Evolutionary conservation across 192 early-diverging fungal genomes (phyloP).

Genomic region (Coemansia sp.): DNA sequence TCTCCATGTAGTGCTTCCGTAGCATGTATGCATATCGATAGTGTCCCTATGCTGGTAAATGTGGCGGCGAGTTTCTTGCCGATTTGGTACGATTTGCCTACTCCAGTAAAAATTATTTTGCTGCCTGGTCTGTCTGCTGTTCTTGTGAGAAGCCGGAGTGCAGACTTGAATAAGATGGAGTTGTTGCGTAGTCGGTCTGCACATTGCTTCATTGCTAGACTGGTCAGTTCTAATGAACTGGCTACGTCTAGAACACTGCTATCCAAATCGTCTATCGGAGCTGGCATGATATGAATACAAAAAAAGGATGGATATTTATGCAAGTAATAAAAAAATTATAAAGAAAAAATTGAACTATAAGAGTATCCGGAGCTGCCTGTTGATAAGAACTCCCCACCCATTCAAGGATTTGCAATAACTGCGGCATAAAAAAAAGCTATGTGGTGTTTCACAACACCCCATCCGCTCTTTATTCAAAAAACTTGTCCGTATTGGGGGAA

Average conservation of each 20-base stretch:
- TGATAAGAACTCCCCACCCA: neutral
- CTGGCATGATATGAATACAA: conserved; percentile 9
- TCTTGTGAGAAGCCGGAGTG: conserved; percentile 17
- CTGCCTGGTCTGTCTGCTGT: conserved; percentile 5
- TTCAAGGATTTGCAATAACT: neutral
- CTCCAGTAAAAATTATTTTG: conserved; percentile 39
- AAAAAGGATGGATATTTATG: neutral
- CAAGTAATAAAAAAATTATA: neutral
- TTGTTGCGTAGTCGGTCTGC: conserved; percentile 21
- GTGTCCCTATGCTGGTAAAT: conserved; percentile 39
- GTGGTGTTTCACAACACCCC: neutral
- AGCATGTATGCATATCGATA: conserved; percentile 31
- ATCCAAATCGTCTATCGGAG: conserved; percentile 12
- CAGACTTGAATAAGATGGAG: conserved; percentile 11
- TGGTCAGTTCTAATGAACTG: conserved; percentile 21
- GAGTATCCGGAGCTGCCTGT: neutral
- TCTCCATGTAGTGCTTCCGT: no score
- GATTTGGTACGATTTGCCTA: conserved; percentile 46
- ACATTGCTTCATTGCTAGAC: conserved; percentile 26
- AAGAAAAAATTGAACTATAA: neutral
- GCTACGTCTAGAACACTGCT: neutral
- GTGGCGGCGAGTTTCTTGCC: conserved; percentile 50
- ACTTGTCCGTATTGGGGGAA: neutral
- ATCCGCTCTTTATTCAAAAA: neutral
- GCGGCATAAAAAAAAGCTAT: neutral